Evolutionary conservation across 176 grass and related monocot species (phyloP), one percentile per base, ranked within the genome.

Genomic region (Raddia distichophylla): DNA sequence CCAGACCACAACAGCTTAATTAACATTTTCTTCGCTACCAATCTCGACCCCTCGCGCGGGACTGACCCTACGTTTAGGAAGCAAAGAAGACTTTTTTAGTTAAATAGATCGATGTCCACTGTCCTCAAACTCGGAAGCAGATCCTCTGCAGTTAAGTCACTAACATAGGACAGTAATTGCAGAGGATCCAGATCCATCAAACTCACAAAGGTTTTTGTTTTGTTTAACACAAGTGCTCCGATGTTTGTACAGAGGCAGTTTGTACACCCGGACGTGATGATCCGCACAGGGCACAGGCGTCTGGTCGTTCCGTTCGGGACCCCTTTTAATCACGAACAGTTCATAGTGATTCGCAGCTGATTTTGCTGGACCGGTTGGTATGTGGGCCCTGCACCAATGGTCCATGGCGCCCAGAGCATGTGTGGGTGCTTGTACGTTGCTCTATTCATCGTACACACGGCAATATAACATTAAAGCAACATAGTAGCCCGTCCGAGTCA

Each of bases 321-420:
- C 18, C 33, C 17, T 61, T 61, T 35, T 34, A 18, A 14, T 74
- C 9, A 16, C 60, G 7, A 27, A 33, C 18, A 56, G 14, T 45
- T 73, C 12, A 5, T 27, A 33, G 10, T 10, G 44, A 49, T 35
- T 43, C 0, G 14, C 33, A 19, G 20, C 67, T 47, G 64, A 27
- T 56, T 75, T 63, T 9, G 15, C 64, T 14, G 64, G 32, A 65
- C 13, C 46, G 56, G 82, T 85, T 71, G 64, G 71, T 89, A 80
- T 22, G 8, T 75, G 50, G 22, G 48, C 63, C 76, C 16, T 48
- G 11, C 20, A 5, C 8, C 27, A 27, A 27, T 27, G 27, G 27
- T 8, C 55, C 32, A 34, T 78, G 16, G 22, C 5, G 22, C 27
- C 64, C 11, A 13, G 56, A 37, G 1, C 12, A 1, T 67, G 37